A percentile compares a stretch with the other conserved stretches of the same genome.
phyloP scores from a whole-genome alignment of 495 filamentous ascomycete genomes.

The Neurospora sp. region DNA sequence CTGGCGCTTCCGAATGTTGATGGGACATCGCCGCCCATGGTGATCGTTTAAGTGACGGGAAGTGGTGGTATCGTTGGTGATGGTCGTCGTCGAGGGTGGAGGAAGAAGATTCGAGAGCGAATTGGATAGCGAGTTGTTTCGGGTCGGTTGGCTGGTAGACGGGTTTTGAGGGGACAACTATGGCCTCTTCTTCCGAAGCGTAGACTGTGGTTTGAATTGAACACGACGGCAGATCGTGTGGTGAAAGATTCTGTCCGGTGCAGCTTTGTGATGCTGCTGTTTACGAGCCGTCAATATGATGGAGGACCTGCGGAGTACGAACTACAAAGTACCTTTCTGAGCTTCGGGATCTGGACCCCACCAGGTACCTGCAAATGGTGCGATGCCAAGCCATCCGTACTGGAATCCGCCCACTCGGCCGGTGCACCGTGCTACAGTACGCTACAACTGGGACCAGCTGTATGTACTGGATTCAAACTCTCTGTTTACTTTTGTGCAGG shows the following conservation, averaged over 20 bases:
- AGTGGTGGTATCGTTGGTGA: not conserved
- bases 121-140: not conserved
- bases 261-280: not conserved
- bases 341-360: not conserved
- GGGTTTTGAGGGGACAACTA: not conserved
- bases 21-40: constrained; percentile 23
- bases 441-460: not conserved
- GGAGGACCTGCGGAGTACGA: not conserved
- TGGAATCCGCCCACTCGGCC: not conserved
- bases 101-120: not conserved
- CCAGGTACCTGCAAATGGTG: not conserved
- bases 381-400: not conserved
- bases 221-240: not conserved
- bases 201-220: not conserved
- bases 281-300: not conserved
- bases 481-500: not conserved
- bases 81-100: not conserved
- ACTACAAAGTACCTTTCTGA: not conserved
- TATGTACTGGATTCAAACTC: not conserved
- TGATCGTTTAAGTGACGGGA: constrained; percentile 17
- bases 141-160: not conserved
- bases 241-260: not conserved
- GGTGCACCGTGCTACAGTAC: not conserved
- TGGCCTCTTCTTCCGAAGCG: not conserved
- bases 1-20: not conserved